Conservation (phyloP, 352 stramenopile species). For the Globisporangium recalcitrans region DNA sequence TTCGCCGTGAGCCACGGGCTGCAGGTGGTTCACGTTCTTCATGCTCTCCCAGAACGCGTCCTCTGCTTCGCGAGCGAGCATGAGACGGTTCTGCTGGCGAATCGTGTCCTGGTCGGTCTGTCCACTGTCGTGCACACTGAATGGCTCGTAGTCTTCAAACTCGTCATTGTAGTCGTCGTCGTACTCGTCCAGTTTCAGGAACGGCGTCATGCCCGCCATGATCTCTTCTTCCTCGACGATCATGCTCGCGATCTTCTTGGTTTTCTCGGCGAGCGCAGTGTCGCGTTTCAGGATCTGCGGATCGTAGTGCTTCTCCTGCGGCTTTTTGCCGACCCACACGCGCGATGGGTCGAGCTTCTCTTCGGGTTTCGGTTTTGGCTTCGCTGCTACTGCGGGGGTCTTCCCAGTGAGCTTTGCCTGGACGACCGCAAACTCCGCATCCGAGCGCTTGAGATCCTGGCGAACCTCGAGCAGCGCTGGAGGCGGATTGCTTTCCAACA, state of each 20-base stretch:
- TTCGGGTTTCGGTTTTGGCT: conserved; percentile 13
- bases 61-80: conserved; percentile 53
- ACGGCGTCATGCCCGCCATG: conserved; percentile 20
- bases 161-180: conserved; percentile 87
- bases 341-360: conserved; percentile 42
- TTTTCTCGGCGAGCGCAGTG: conserved; percentile 40
- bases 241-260: conserved; percentile 43
- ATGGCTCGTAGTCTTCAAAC: conserved; percentile 75
- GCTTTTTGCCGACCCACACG: conserved; percentile 67
- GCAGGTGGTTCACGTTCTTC: conserved; percentile 47
- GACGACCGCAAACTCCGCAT: conserved; percentile 23
- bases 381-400: conserved; percentile 3
- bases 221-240: conserved; percentile 50
- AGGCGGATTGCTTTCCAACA: conserved; percentile 48
- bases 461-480: conserved; percentile 28
- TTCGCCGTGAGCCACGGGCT: conserved; percentile 8
- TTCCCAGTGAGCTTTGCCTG: conserved; percentile 26
- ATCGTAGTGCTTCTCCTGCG: conserved; percentile 52
- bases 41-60: conserved; percentile 69
- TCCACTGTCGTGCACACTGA: conserved; percentile 42
- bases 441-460: conserved; percentile 25
- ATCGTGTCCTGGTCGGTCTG: conserved; percentile 47
- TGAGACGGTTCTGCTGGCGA: conserved; percentile 43
- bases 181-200: conserved; percentile 45
- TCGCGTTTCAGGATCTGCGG: conserved; percentile 47